These are phyloP conservation scores for Odontarrhena argentea DNA, from an alignment of 345 rosid genomes.

Conservation along the genomic window DNA sequence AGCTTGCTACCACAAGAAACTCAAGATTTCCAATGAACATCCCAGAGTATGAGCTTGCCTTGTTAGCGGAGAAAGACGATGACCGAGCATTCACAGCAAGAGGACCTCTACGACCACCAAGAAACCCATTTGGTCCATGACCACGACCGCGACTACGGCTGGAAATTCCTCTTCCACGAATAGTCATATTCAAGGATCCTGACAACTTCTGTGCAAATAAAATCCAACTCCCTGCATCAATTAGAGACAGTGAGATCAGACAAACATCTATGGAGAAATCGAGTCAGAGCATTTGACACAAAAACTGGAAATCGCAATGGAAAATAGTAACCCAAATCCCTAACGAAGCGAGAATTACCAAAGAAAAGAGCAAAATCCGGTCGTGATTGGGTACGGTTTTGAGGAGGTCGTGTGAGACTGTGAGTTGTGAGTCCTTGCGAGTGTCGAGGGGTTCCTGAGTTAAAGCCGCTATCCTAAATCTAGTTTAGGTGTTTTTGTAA, in stretches of 20 bases:
- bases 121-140: constrained; percentile 55
- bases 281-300: background rate
- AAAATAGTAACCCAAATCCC: background rate
- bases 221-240: background rate
- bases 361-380: background rate
- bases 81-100: constrained; percentile 72
- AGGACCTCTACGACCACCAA: constrained; percentile 69
- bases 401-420: no score
- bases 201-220: constrained; percentile 48
- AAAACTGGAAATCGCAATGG: constrained; percentile 9
- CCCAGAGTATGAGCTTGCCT: constrained; percentile 91
- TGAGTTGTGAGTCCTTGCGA: no score
- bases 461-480: no score
- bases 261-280: background rate
- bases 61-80: constrained; percentile 66
- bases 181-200: constrained; percentile 73
- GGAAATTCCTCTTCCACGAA: constrained; percentile 68
- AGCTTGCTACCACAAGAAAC: constrained; percentile 43
- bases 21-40: constrained; percentile 55
- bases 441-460: no score
- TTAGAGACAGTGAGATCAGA: background rate
- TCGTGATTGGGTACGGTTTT: no score
- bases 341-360: constrained; percentile 1
- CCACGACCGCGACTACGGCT: constrained; percentile 46
- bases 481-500: no score